A percentile compares a stretch with the other conserved stretches of the same genome.
These are phyloP conservation scores for Tolypocladium pustulatum DNA, from an alignment of 2,329 filamentous ascomycete genomes.

Conservation along the genomic window DNA sequence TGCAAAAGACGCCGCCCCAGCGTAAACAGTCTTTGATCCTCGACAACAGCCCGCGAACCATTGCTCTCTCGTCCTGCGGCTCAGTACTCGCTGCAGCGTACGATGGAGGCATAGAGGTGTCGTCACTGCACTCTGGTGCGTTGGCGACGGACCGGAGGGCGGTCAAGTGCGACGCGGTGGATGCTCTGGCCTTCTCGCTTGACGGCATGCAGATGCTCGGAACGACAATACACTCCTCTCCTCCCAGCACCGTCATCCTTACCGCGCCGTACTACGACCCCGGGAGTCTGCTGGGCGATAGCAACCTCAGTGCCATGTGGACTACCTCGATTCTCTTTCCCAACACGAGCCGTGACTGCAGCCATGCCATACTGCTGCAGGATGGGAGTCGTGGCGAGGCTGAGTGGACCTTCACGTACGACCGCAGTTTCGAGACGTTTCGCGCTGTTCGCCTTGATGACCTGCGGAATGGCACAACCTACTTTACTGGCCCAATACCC, in stretches of 20 bases:
- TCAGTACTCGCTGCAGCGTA: slow-evolving; percentile 77
- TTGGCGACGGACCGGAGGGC: slow-evolving; percentile 58
- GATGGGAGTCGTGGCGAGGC: slow-evolving; percentile 53
- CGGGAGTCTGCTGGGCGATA: slow-evolving; percentile 52
- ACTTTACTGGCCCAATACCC: slow-evolving; percentile 63
- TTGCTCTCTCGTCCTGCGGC: slow-evolving; percentile 72
- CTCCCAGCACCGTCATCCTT: slow-evolving; percentile 63
- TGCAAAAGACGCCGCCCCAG: slow-evolving; percentile 53
- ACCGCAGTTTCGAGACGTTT: slow-evolving; percentile 67
- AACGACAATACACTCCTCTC: slow-evolving; percentile 55
- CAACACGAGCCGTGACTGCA: slow-evolving; percentile 68
- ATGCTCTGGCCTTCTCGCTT: slow-evolving; percentile 63
- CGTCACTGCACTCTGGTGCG: slow-evolving; percentile 56
- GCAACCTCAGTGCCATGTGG: slow-evolving; percentile 67
- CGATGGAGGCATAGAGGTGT: slow-evolving; percentile 80
- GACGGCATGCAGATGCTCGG: slow-evolving; percentile 72
- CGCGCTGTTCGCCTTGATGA: slow-evolving; percentile 67
- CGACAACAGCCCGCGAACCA: slow-evolving; percentile 66
- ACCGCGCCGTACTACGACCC: slow-evolving; percentile 73
- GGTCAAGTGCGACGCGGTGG: slow-evolving; percentile 69
- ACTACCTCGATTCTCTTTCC: slow-evolving; percentile 79
- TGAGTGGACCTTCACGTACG: slow-evolving; percentile 69
- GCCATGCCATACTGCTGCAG: slow-evolving; percentile 62
- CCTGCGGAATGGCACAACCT: slow-evolving; percentile 64
- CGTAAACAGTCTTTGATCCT: slow-evolving; percentile 66